Evolutionary conservation across 2,329 filamentous ascomycete species (phyloP).

Genomic region (Parasarocladium wereldwijsianum): DNA sequence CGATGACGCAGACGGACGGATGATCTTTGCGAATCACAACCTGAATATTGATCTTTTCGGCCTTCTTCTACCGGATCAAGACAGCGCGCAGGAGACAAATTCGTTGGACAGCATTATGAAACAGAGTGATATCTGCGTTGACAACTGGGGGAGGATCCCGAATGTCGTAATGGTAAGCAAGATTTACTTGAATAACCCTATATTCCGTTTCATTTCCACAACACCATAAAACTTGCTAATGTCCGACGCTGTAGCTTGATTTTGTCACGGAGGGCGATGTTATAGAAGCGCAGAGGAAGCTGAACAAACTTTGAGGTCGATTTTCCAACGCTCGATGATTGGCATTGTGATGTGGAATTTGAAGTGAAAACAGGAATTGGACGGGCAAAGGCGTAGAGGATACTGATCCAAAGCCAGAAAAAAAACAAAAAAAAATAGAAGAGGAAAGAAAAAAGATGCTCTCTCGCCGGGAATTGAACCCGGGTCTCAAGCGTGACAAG

Average conservation of each 20-base stretch:
- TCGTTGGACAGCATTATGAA: constrained; percentile 15
- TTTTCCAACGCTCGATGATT: too few species aligned
- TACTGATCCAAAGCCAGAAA: too few species aligned
- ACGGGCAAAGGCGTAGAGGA: too few species aligned
- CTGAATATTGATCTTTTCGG: constrained; percentile 10
- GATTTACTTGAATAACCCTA: too few species aligned
- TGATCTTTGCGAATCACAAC: constrained; percentile 11
- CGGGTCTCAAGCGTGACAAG: too few species aligned
- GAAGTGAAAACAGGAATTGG: too few species aligned
- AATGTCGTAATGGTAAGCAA: constrained; percentile 16
- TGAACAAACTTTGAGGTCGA: constrained; percentile 6
- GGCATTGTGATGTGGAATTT: too few species aligned
- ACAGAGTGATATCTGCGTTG: constrained; percentile 12
- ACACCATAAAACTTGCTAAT: not conserved
- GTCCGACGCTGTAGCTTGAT: constrained; percentile 5
- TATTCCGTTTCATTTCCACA: not conserved
- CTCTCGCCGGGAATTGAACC: too few species aligned
- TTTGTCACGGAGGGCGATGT: constrained; percentile 6
- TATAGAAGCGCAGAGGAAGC: constrained; percentile 6
- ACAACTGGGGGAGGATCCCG: constrained; percentile 9
- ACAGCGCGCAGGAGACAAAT: constrained; percentile 17
- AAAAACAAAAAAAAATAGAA: too few species aligned
- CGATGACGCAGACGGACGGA: constrained; percentile 12
- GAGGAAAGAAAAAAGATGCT: too few species aligned
- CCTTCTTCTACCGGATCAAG: constrained; percentile 20